Base-by-base conservation (phyloP, 2,329 filamentous ascomycete species). In the Nigrograna mackinnonii region DNA sequence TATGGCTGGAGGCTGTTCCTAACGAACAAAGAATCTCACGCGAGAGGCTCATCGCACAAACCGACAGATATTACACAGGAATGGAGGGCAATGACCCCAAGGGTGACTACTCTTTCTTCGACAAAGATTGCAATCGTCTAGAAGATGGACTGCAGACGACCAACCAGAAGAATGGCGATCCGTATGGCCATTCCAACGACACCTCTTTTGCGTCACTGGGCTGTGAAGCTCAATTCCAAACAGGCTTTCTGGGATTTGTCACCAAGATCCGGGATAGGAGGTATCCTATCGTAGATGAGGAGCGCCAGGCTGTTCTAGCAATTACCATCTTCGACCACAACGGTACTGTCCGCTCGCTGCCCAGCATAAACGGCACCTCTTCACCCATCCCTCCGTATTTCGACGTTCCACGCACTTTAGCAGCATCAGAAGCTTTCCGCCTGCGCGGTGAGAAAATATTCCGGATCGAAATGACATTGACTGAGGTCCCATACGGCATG, bases 261-360 rank as follows among this genome's bases (percentile, higher is more conserved):
- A 47, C 44, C 7, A 37, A 41, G 19, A 44, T 47, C 28, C 44
- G 44, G 4, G 41, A 47, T 26, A 16, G 40, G 4, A 34, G 44
- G 28, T 47, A 36, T 21, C 28, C 36, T 13, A 41, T 47, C n/a
- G 40, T 47, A 11, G 44, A 47, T 22, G 44, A 47, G 22, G 44
- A 47, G 37, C 34, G 44, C 5, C 44, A 47, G 26, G 37, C 33
- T 6, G 44, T 47, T 5, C 19, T 47, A 28, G 41, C 44, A 4
- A 44, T 47, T n/a, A 47, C 44, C 13, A 44, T 41, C 19, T 37
- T 47, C 34, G 44, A 47, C 39, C 44, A 47, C 18, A 47, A 47
- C 30, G 37, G 44, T 20, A 47, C 44, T 4, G 44, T 47, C 5
- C 20, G 44, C 2, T 24, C 40, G 21, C 26, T 47, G 16, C 44